phyloP scores from a whole-genome alignment of 2,329 filamentous ascomycete genomes.

The Meredithiella fracta region DNA sequence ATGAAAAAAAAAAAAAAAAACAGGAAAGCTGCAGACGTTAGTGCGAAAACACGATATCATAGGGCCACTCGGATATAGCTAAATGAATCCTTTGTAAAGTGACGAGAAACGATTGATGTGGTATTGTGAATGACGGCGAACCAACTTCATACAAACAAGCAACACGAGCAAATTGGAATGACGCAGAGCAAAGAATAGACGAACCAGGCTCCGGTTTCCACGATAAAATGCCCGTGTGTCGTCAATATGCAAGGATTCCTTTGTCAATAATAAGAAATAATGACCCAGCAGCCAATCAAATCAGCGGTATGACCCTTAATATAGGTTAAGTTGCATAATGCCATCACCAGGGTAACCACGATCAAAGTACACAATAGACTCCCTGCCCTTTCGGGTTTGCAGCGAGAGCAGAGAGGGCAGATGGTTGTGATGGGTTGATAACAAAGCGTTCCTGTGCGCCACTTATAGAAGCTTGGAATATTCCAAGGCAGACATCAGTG shows the following conservation, averaged over 20 bases:
- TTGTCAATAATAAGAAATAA: conserved; percentile 6
- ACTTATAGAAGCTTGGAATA: conserved; percentile 1
- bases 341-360: conserved; percentile 3
- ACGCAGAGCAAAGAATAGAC: conserved; percentile 3
- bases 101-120: background rate
- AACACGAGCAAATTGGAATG: background rate
- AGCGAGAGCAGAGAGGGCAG: too few relatives aligned
- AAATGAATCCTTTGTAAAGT: background rate
- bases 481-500: background rate
- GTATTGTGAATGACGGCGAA: background rate
- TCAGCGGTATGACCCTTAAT: background rate
- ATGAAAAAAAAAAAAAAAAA: background rate
- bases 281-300: background rate
- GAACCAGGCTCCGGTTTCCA: background rate
- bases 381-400: background rate
- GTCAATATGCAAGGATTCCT: background rate
- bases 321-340: background rate
- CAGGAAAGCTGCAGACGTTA: background rate
- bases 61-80: background rate
- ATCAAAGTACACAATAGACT: background rate
- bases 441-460: background rate
- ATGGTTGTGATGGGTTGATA: background rate
- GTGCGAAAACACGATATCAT: background rate
- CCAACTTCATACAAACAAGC: background rate
- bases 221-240: background rate